Conservation (phyloP, 163 green algal species). For the Scenedesmus sp. region DNA sequence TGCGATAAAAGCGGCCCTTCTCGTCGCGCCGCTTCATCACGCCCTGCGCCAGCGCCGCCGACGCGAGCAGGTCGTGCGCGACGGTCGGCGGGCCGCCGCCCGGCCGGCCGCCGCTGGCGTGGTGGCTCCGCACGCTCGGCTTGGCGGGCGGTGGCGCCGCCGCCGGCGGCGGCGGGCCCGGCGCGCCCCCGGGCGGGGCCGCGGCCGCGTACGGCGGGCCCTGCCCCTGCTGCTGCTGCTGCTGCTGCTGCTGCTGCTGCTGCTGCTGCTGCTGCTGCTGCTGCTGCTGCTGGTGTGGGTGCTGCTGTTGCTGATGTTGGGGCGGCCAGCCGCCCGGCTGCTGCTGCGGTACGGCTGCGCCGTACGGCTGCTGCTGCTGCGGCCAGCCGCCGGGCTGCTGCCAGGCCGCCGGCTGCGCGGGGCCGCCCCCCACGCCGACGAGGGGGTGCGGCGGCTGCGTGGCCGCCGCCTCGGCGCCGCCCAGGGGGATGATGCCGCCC, state of each 20-base stretch:
- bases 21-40: conserved; percentile 20
- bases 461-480: not conserved
- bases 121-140: not conserved
- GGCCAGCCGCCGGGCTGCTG: not conserved
- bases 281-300: conserved; percentile 4
- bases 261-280: not conserved
- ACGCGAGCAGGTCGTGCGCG: not conserved
- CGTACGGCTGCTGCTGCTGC: not conserved
- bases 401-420: not conserved
- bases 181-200: no score
- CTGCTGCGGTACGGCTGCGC: conserved; percentile 30
- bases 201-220: not conserved
- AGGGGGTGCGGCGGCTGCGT: no score
- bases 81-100: not conserved
- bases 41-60: not conserved
- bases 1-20: conserved; percentile 32
- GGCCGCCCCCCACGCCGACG: no score
- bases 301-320: not conserved
- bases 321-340: conserved; percentile 8
- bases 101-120: conserved; percentile 11
- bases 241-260: conserved; percentile 3
- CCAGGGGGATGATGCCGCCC: not conserved
- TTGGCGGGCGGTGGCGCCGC: conserved; percentile 2
- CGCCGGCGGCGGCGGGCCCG: no score
- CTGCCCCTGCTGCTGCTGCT: conserved; percentile 23